Conservation (phyloP, 768 basidiomycete species). For the Tricholoma bakamatsutake region DNA sequence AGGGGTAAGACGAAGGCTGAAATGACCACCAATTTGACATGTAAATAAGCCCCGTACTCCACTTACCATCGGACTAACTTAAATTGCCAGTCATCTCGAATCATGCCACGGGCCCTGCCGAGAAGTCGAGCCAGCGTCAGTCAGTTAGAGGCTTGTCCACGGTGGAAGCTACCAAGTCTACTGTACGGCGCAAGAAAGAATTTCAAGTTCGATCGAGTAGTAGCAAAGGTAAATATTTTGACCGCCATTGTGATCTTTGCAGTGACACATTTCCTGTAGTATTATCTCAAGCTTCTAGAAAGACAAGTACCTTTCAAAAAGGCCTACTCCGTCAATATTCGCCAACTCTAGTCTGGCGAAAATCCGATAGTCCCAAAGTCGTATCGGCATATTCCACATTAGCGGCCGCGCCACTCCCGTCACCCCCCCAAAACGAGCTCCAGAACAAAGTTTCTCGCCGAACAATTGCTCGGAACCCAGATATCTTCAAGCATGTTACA, state of each 20-base stretch:
- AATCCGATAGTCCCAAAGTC: neutral
- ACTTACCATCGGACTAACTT: neutral
- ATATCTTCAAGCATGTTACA: slow-evolving; percentile 28
- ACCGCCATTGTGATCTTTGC: neutral
- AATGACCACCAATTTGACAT: neutral
- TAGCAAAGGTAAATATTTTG: neutral
- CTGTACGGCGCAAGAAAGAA: neutral
- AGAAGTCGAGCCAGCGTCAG: neutral
- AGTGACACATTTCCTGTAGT: neutral
- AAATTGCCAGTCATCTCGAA: neutral
- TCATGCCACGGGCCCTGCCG: neutral
- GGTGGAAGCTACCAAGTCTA: neutral
- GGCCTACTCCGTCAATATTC: neutral
- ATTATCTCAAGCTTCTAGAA: neutral
- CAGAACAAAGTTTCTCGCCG: slow-evolving; percentile 10
- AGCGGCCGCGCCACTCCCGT: slow-evolving; percentile 10
- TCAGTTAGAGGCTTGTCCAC: neutral
- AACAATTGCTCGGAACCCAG: slow-evolving; percentile 20
- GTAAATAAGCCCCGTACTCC: neutral
- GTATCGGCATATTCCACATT: slow-evolving; percentile 1
- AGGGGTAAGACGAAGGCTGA: neutral
- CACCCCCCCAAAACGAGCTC: slow-evolving; percentile 10
- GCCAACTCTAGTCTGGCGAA: neutral
- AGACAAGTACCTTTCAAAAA: neutral
- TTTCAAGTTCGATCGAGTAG: neutral